Evolutionary conservation across 2,329 filamentous ascomycete genomes (phyloP), one percentile per base, ranked within the genome.

Genomic region (Beauveria caledonica): DNA sequence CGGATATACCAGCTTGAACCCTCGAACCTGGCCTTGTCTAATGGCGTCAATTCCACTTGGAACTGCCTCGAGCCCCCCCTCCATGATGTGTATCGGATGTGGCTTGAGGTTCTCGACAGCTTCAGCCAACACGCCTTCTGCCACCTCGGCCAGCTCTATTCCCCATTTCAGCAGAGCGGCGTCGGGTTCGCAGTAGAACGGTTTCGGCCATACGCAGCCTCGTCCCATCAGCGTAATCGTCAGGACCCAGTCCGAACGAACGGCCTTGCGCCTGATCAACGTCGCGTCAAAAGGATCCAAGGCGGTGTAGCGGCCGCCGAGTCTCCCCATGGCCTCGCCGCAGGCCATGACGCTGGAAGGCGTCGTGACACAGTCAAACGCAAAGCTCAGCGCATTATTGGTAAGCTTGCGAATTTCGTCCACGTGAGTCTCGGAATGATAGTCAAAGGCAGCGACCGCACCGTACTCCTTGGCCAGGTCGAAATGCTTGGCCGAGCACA

Each of bases 361-460:
- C 27, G 69, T 65, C 0, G 73, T 65, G 44, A 78, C 68, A 50
- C 69, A 73, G 65, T 78, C 77, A 1, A 80, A 60, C 1, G 66
- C 72, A 50, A 72, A 72, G 0, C 60, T 61, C 1, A 79, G 69
- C 2, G 55, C 61, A 64, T 76, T 72, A 1, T 66, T 62, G 0
- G 76, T 78, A 60, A 74, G 72, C 1, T 59, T 61, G 0, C 68
- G 66, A 58, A 79, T 75, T 5, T 73, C 68, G 1, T 61, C 61
- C 8, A 15, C 54, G 29, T 49, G 61, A 9, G 62, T 63, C 10
- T 60, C 44, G n/a, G 62, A 64, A 40, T 27, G 54, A 23, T 70
- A 78, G 66, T 79, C 74, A 60, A 77, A 78, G 3, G 65, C 69
- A 10, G 66, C 64, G 5, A 71, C 72, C 1, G 77, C 77, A 13